Evolutionary conservation across 805 yeast species (phyloP), one percentile per base, ranked within the genome.

Genomic region (Candida bentonensis): DNA sequence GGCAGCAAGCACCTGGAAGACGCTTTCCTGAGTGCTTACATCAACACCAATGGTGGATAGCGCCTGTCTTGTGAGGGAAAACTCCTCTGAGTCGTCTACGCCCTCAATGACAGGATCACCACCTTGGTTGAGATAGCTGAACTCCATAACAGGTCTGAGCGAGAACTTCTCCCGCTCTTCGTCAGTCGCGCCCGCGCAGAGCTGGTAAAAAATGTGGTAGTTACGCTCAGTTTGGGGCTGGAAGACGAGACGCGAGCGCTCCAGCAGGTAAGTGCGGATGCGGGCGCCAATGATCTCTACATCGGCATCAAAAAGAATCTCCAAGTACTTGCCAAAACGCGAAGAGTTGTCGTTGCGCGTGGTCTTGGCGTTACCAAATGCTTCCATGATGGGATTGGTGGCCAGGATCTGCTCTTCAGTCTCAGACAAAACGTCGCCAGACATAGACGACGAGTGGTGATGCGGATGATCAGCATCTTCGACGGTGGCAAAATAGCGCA

Each of bases 301-400:
- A 22, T 74, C 58, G 21, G 72, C 63, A 63, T 86, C 82, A 62
- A 89, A 89, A 52, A 87, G 68, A 54, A 89, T 89, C 65, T 89
- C 97, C 53, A 89, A 70, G 61, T 89, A 89, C 63, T 89, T 89
- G 58, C 98, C 98, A 59, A 92, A 94, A 63, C 98, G 81, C 22
- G 97, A 89, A 23, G 97, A 92, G 65, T 89, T 89, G 66, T 89
- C 96, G 61, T 89, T 89, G 69, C 98, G 79, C 17, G 95, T 82
- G 2, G 98, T 89, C 60, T 89, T 89, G 4, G 98, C 97, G 63
- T 94, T 92, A 69, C 98, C 98, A 64, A 92, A 92, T 0, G 97
- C 92, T 66, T 92, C 98, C 81, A 92, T 82, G 54, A 92, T 82
- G 2, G 97, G 97, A 60, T 89, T 89, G 0, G 97, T 92, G 13